Conservation (phyloP, 2,329 filamentous ascomycete species). For the Hymenotorrendiella dingleyae region DNA sequence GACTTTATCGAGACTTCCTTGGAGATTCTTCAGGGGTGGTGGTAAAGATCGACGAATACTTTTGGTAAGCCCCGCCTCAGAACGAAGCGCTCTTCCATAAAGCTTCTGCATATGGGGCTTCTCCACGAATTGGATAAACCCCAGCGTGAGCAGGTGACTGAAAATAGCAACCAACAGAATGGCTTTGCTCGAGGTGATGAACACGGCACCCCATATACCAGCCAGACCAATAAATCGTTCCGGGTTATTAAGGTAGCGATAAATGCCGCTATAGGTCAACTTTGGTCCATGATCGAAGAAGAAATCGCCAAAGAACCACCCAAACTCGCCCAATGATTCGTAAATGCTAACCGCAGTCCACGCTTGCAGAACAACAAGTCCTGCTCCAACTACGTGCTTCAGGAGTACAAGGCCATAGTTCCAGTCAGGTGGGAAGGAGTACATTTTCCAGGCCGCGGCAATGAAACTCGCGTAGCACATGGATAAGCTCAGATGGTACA, state of each 20-base stretch:
- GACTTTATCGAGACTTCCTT: slow-evolving; percentile 80
- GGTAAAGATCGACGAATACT: slow-evolving; percentile 85
- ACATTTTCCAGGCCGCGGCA: slow-evolving; percentile 95
- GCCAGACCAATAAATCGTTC: slow-evolving; percentile 90
- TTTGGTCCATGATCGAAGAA: slow-evolving; percentile 89
- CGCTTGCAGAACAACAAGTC: slow-evolving; percentile 77
- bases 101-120: slow-evolving; percentile 98
- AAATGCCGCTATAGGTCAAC: slow-evolving; percentile 93
- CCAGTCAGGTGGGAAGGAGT: slow-evolving; percentile 81
- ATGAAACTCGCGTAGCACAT: slow-evolving; percentile 87
- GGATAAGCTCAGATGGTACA: slow-evolving; percentile 88
- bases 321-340: slow-evolving; percentile 92
- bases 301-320: slow-evolving; percentile 99
- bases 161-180: slow-evolving; percentile 83
- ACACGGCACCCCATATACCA: slow-evolving; percentile 89
- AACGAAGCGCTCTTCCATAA: slow-evolving; percentile 76
- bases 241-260: slow-evolving; percentile 96
- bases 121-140: slow-evolving; percentile 89
- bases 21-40: slow-evolving; percentile 73
- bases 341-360: slow-evolving; percentile 95
- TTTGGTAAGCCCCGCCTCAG: slow-evolving; percentile 86
- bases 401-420: slow-evolving; percentile 77
- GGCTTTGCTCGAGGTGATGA: slow-evolving; percentile 84
- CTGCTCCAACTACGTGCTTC: slow-evolving; percentile 77
- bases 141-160: slow-evolving; percentile 78